A percentile compares a stretch with the other conserved stretches of the same genome.
Conservation (phyloP, 2,329 filamentous ascomycete species). For the Aspergillus arachidicola region DNA sequence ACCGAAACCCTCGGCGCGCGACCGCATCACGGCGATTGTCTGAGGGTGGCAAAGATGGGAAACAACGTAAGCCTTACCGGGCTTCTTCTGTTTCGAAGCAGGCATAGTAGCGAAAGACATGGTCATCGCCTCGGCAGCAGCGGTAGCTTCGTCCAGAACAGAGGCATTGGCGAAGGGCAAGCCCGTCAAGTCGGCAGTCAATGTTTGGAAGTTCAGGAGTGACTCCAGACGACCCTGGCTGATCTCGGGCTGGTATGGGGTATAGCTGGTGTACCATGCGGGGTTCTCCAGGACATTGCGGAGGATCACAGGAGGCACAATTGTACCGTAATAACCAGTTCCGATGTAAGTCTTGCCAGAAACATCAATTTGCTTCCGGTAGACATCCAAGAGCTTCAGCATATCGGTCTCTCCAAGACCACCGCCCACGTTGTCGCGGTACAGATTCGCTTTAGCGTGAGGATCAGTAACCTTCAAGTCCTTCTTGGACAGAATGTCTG, state of each 20-base stretch:
- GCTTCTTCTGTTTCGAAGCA: slow-evolving; percentile 69
- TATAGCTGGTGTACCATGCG: slow-evolving; percentile 97
- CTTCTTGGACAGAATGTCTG: slow-evolving; percentile 71
- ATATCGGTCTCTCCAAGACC: slow-evolving; percentile 51
- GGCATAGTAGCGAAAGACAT: slow-evolving; percentile 80
- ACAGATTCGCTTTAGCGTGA: slow-evolving; percentile 45
- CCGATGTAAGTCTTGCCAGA: slow-evolving; percentile 73
- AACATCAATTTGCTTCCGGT: slow-evolving; percentile 61
- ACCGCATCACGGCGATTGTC: slow-evolving; percentile 80
- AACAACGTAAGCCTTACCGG: slow-evolving; percentile 80
- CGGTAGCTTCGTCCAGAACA: slow-evolving; percentile 86
- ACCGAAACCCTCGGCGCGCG: slow-evolving; percentile 87
- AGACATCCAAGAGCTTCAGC: slow-evolving; percentile 43
- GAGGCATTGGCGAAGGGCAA: slow-evolving; percentile 89
- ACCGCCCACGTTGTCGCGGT: slow-evolving; percentile 41
- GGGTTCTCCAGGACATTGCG: slow-evolving; percentile 90
- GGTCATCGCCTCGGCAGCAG: slow-evolving; percentile 94
- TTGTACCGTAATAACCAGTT: slow-evolving; percentile 84
- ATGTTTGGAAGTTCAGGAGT: slow-evolving; percentile 91
- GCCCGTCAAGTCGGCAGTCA: slow-evolving; percentile 84
- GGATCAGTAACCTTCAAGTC: slow-evolving; percentile 61
- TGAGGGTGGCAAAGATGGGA: slow-evolving; percentile 82
- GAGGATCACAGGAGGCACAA: slow-evolving; percentile 86
- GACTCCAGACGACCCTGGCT: slow-evolving; percentile 93
- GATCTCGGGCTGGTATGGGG: slow-evolving; percentile 95